Conservation (phyloP, 208 protist genomes). For the Acanthamoeba lenticulata region DNA sequence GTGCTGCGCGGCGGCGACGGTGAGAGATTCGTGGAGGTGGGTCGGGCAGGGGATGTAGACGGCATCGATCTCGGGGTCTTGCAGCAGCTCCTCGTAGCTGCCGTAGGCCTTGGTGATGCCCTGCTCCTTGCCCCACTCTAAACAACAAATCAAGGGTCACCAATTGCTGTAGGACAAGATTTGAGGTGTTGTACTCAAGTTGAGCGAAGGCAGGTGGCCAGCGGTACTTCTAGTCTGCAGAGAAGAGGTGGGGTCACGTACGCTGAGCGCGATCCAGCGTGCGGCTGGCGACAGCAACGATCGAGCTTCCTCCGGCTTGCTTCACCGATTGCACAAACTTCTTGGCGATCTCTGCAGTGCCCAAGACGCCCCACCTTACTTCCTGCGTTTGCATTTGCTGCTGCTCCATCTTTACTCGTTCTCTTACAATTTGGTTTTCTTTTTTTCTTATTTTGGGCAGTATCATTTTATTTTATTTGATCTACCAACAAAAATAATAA, state of each 20-base stretch:
- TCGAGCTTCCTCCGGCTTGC: background rate
- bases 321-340: conserved; percentile 44
- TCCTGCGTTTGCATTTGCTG: too few species aligned
- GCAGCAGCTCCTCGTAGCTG: conserved; percentile 15
- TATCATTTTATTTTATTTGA: too few species aligned
- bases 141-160: background rate
- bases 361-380: conserved; percentile 19
- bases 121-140: conserved; percentile 18
- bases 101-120: background rate
- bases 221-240: too few species aligned
- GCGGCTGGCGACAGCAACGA: conserved; percentile 9
- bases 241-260: background rate
- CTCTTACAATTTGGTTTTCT: too few species aligned
- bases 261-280: background rate
- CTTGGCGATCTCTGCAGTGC: background rate
- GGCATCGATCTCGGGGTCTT: background rate
- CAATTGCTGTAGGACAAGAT: background rate
- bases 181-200: background rate
- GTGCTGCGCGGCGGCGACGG: background rate
- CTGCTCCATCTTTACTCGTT: too few species aligned
- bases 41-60: conserved; percentile 59
- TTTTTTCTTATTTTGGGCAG: too few species aligned
- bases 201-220: too few species aligned
- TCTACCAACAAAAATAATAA: too few species aligned
- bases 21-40: background rate